Base-by-base conservation (phyloP, 2,329 filamentous ascomycete genomes). In the Calonectria crousiana region DNA sequence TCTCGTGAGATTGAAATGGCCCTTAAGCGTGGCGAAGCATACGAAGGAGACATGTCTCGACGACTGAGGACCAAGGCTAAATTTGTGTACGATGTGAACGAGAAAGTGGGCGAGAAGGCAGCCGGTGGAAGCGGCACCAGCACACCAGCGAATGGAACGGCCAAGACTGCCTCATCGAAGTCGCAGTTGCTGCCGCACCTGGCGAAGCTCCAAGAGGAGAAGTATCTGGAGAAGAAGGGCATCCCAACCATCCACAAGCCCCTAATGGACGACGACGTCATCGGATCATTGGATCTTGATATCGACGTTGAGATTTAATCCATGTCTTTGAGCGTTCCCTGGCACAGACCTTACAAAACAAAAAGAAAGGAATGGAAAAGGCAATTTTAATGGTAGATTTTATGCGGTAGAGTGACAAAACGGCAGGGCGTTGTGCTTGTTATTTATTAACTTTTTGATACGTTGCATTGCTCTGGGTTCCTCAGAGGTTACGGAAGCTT, bases 221-320 rank as follows among this genome's bases (percentile, higher is more conserved):
- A 87, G 79, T 87, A 87, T 75, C 85, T 85, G 72, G 89, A 92
- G 78, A 91, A 90, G 84, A 92, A 90, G 80, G 90, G 90, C 16
- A 84, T 93, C 74, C 89, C 91, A 4, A 92, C 92, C 16, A 94
- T 95, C 64, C 94, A 96, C 81, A 93, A 94, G 85, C 93, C 93
- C 36, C 90, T 95, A 72, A 93, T 94, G 88, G 96, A 98, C 75
- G 97, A 98, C 82, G 97, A 98, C 82, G 94, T 98, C 71, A 96
- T 98, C 84, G 95, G 94, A 1, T 90, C 92, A 32, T 88, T 98
- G 87, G 97, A 98, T 83, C 86, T 98, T 79, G 96, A 95, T 34
- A 95, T 98, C 83, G 96, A 98, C 79, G 93, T 98, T 80, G 95
- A 98, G 78, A 95, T 98, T 79, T 95, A 87, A 79, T 52, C 62